Conservation (phyloP, 202 grass and related monocot species). For the Saccharum hybrid region DNA sequence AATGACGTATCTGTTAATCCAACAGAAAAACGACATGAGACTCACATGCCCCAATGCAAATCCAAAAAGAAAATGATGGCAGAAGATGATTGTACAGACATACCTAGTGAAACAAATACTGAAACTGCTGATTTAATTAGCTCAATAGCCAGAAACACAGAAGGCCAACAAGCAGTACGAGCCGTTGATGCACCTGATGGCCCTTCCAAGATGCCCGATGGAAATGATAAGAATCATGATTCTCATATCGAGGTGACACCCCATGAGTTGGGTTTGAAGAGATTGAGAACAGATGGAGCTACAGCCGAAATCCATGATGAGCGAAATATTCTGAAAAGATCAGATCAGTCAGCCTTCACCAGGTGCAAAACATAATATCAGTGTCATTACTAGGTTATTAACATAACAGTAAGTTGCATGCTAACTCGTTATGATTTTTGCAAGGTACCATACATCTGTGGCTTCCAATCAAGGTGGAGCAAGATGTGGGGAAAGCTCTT, state of each 20-base stretch:
- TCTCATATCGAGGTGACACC: conserved; percentile 48
- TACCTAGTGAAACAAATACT: conserved; percentile 46
- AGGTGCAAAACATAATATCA: conserved; percentile 87
- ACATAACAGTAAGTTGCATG: conserved; percentile 51
- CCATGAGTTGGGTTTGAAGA: conserved; percentile 73
- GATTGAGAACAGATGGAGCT: conserved; percentile 60
- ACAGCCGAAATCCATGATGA: conserved; percentile 55
- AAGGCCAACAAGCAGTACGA: conserved; percentile 47
- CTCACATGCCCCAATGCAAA: conserved; percentile 49
- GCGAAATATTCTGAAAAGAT: conserved; percentile 67
- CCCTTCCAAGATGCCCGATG: conserved; percentile 51
- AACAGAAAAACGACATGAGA: conserved; percentile 46
- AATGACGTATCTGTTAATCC: conserved; percentile 54
- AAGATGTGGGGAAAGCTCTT: conserved; percentile 66
- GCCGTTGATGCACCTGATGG: conserved; percentile 46
- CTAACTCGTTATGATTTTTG: conserved; percentile 68
- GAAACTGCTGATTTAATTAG: conserved; percentile 80
- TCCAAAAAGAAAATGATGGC: conserved; percentile 39
- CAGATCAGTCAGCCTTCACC: conserved; percentile 79
- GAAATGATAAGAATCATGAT: conserved; percentile 54
- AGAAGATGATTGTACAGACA: conserved; percentile 37
- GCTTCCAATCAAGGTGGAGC: conserved; percentile 71
- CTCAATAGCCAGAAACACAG: conserved; percentile 60
- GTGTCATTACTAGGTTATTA: conserved; percentile 53
- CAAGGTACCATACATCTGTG: conserved; percentile 87